Evolutionary conservation across 805 yeast species (phyloP), one percentile per base, ranked within the genome.

Genomic region (Wickerhamiella occidentalis): DNA sequence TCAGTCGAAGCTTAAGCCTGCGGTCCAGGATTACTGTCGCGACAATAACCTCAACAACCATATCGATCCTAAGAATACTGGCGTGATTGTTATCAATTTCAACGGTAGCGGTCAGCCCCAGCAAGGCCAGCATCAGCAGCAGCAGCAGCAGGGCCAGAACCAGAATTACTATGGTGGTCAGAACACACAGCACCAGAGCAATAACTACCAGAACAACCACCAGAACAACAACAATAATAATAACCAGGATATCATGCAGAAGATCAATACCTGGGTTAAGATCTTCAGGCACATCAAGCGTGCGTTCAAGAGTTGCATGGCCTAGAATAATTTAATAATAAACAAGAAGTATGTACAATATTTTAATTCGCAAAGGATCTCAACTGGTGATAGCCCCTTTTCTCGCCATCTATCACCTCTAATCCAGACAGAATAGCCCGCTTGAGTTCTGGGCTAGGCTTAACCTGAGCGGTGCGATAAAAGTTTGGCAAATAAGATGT

Each of bases 1-100:
- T 12, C 76, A 85, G 47, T 88, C 95, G 38, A 88, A 87, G 64
- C 66, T 90, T 57, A 84, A 82, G 64, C 96, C 96, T 1, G 96
- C 96, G 0, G 78, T 87, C 17, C 92, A 85, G 60, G 74, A 77
- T 45, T 66, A 85, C 60, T 86, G 96, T 64, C 61, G 67, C 29
- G 82, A 85, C 56, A 76, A 81, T 40, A 68, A 76, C 22, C 72
- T 88, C 55, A 73, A 65, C 25, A 76, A 75, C 54, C 70, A 76
- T 56, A 70, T 82, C 30, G 90, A 87, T 57, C 70, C 71, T 1
- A 74, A 81, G 48, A 90, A 90, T 63, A 54, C 82, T 2, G 97
- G 97, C 28, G 95, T 88, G 2, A 62, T 88, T 52, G 71, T 83
- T 9, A 77, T 88, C 49, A 82, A 82, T 56, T 71, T 85, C 49